Base-by-base conservation (phyloP, 2,329 filamentous ascomycete species). In the Fusarium cyanostomum region DNA sequence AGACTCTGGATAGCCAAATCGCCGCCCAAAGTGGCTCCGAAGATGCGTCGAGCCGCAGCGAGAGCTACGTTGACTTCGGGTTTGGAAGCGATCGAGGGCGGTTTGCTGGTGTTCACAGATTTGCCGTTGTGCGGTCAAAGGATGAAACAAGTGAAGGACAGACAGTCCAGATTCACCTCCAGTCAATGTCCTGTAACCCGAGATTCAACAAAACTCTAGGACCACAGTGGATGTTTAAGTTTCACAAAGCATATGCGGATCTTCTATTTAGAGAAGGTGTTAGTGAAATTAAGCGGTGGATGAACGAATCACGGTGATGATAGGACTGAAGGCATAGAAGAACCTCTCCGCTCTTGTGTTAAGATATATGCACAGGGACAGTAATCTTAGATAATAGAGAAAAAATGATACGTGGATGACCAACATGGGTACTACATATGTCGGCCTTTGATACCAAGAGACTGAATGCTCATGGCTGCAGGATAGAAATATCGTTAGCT, bases 101-200 rank as follows among this genome's bases (percentile, higher is more conserved):
- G 0, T 76, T 76, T n/a, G 63, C 67, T 0, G 74, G 74, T 0
- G 69, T 68, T 3, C 74, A 76, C 43, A 64, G 72, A 2, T 72
- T 76, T 21, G 67, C 64, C 8, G 52, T 76, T 5, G 52, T 69
- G 3, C 61, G 72, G 7, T 37, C 53, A 3, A 26, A 28, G 8
- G n/a, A 34, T 2, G 35, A 49, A 3, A 18, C 26, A 0, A 38
- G 4, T 1, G 24, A 26, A 5, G 18, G 28, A 12, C 38, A 45
- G 6, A 54, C 16, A 3, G 48, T 72, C 5, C 58, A 64, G 27
- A 52, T 75, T 11, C 60, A 66, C 13, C 65, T 35, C 11, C 67
- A 72, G 31, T 64, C 62, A 18, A 60, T 69, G 31, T 48, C 58
- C 4, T 75, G 73, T 13, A 74, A 75, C 3, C 72, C 73, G 0